Conservation (phyloP, 129 eudicot genomes). For the Escallonia herrerae region DNA sequence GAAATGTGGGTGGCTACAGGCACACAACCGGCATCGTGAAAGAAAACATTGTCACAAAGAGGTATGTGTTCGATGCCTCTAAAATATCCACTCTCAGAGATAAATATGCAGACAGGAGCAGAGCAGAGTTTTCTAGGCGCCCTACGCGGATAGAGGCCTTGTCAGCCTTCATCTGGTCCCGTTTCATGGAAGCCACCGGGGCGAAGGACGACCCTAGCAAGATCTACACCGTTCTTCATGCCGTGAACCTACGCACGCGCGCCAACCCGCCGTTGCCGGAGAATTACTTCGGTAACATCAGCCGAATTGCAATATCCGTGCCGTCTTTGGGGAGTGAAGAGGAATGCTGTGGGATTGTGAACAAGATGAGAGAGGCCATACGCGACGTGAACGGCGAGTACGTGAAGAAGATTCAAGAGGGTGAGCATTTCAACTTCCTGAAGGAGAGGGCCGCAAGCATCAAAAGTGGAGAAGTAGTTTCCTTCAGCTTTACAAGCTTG, state of each 20-base stretch:
- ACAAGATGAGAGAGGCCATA: slow-evolving; percentile 14
- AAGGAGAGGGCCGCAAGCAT: not conserved
- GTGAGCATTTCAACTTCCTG: slow-evolving; percentile 11
- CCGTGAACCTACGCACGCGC: slow-evolving; percentile 23
- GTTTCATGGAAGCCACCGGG: slow-evolving; percentile 2
- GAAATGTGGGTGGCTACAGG: not conserved
- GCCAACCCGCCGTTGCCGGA: slow-evolving; percentile 16
- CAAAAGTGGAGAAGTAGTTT: slow-evolving; percentile 9
- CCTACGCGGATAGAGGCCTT: slow-evolving; percentile 7
- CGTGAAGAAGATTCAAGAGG: slow-evolving; percentile 7
- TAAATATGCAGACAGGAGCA: not conserved
- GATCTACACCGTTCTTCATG: slow-evolving; percentile 8
- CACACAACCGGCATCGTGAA: not conserved
- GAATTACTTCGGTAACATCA: slow-evolving; percentile 22
- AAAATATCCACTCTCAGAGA: not conserved
- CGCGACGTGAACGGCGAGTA: not conserved
- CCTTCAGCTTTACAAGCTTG: slow-evolving; percentile 10
- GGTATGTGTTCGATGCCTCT: slow-evolving; percentile 9
- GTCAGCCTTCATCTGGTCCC: slow-evolving; percentile 17
- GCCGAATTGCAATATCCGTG: slow-evolving; percentile 10
- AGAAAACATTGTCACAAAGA: slow-evolving; percentile 15
- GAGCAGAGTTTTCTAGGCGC: not conserved
- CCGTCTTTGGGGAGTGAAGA: slow-evolving; percentile 4
- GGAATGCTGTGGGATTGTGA: slow-evolving; percentile 3
- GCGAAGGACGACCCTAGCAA: not conserved